Evolutionary conservation across 2,329 filamentous ascomycete genomes (phyloP).

Genomic region (Fusarium sterilihyphosum): DNA sequence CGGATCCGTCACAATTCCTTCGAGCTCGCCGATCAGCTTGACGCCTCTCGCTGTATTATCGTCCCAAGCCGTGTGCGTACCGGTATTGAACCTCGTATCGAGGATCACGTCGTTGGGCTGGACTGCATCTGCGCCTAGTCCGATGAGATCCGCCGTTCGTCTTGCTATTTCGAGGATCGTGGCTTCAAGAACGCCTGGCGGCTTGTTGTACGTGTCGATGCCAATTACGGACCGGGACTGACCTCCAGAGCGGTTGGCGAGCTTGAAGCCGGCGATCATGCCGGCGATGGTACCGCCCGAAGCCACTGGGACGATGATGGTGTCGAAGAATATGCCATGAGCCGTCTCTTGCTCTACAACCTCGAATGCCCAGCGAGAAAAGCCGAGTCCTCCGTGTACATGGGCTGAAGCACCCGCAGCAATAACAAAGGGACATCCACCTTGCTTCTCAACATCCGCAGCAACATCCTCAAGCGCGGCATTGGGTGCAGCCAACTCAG

Average conservation of each 20-base stretch:
- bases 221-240: background rate
- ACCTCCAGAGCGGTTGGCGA: fast-evolving
- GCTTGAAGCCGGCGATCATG: background rate
- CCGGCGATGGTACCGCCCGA: background rate
- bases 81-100: background rate
- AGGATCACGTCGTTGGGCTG: background rate
- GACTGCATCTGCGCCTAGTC: background rate
- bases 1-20: background rate
- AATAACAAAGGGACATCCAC: background rate
- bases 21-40: background rate
- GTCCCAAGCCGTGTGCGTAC: background rate
- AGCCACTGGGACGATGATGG: background rate
- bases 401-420: background rate
- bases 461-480: background rate
- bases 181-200: background rate
- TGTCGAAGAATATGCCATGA: background rate
- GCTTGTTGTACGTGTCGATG: background rate
- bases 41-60: background rate
- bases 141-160: background rate
- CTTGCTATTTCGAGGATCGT: background rate
- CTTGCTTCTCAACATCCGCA: background rate
- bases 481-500: background rate
- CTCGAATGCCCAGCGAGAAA: background rate
- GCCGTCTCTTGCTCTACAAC: background rate
- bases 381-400: background rate